A percentile compares a stretch with the other conserved stretches of the same genome.
Conservation (phyloP, 495 filamentous ascomycete species). For the Penicillium waksmanii region DNA sequence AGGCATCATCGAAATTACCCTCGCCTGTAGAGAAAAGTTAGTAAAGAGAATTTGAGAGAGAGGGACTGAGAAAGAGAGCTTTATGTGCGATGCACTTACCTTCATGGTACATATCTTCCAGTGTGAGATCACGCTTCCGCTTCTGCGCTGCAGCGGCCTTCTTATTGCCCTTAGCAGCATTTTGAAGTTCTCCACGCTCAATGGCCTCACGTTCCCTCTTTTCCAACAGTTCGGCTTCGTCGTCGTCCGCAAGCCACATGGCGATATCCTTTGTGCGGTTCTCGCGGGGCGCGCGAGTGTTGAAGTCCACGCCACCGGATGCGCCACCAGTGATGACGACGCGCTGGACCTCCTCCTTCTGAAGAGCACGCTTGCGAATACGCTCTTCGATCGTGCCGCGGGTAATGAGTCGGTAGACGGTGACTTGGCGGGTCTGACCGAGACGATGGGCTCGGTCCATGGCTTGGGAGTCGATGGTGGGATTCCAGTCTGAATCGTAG, state of each 20-base stretch:
- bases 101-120: slow-evolving; percentile 99
- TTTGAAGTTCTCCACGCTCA: slow-evolving; percentile 55
- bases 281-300: slow-evolving; percentile 76
- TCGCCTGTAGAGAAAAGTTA: slow-evolving; percentile 62
- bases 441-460: slow-evolving; percentile 99
- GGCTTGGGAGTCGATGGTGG: slow-evolving; percentile 96
- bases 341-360: slow-evolving; percentile 99
- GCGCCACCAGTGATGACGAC: slow-evolving; percentile 95
- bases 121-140: slow-evolving; percentile 74
- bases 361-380: slow-evolving; percentile 93
- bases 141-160: slow-evolving; percentile 55
- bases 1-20: slow-evolving; percentile 86
- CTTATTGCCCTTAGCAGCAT: slow-evolving; percentile 58
- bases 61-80: too few species aligned
- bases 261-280: slow-evolving; percentile 95
- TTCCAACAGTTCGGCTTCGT: slow-evolving; percentile 89
- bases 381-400: slow-evolving; percentile 97
- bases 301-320: slow-evolving; percentile 86
- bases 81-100: slow-evolving; percentile 52
- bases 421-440: slow-evolving; percentile 93
- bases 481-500: slow-evolving; percentile 99
- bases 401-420: slow-evolving; percentile 96
- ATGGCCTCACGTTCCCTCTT: slow-evolving; percentile 82
- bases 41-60: neutral
- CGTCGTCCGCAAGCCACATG: slow-evolving; percentile 95